Conservation (phyloP, 768 basidiomycete genomes). For the Pulveroboletus sp. region DNA sequence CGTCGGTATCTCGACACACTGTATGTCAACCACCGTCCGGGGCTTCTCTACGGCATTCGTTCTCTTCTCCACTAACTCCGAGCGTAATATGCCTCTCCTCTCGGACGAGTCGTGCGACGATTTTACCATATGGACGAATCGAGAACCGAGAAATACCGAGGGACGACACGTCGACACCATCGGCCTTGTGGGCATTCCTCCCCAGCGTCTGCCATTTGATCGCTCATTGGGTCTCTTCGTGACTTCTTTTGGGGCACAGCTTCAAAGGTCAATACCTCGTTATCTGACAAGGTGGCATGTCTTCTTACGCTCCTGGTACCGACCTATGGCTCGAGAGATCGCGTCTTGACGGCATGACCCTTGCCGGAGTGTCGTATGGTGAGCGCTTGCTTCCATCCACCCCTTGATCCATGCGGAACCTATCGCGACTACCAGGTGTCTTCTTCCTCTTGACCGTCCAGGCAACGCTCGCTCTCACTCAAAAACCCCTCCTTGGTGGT, state of each 20-base stretch:
- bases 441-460: slow-evolving; percentile 21
- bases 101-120: no score
- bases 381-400: neutral
- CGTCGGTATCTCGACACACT: no score
- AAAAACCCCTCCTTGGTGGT: neutral
- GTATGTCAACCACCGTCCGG: no score
- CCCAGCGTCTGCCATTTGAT: no score
- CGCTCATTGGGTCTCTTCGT: no score
- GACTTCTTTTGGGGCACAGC: neutral
- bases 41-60: no score
- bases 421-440: slow-evolving; percentile 11
- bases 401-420: neutral
- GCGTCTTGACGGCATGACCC: slow-evolving; percentile 21
- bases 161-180: no score
- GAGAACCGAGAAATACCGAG: no score
- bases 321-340: slow-evolving; percentile 27
- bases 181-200: no score
- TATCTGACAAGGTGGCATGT: slow-evolving; percentile 6
- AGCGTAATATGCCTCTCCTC: no score
- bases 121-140: no score
- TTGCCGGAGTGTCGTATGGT: slow-evolving; percentile 22
- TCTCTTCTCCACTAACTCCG: no score
- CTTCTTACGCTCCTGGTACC: slow-evolving; percentile 14
- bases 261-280: neutral
- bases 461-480: slow-evolving; percentile 6